A percentile compares a stretch with the other conserved stretches of the same genome.
These are phyloP conservation scores for Kluyveromyces sp. DNA, from an alignment of 1,139 yeast genomes.

Conservation along the genomic window DNA sequence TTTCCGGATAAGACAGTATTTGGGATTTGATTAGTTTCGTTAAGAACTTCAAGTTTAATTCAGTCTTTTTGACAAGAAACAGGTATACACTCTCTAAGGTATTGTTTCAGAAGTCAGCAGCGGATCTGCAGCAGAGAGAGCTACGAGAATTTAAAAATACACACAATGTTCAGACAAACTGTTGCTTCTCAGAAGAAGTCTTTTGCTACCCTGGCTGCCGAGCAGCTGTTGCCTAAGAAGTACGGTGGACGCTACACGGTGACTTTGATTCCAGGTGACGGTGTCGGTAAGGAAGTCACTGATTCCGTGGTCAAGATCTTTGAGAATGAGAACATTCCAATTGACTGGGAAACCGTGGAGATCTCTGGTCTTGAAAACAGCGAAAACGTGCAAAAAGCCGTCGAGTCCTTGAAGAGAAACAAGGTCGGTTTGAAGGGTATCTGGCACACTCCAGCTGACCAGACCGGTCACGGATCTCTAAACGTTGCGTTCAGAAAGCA, in stretches of 20 bases:
- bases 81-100: not conserved
- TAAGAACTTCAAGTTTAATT: not conserved
- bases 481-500: conserved; percentile 96
- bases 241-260: conserved; percentile 93
- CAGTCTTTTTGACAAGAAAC: not conserved
- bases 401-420: conserved; percentile 87
- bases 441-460: conserved; percentile 79
- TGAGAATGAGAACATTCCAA: conserved; percentile 73
- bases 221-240: conserved; percentile 72
- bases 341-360: conserved; percentile 89
- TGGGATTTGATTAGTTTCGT: not conserved
- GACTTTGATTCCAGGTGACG: conserved; percentile 90
- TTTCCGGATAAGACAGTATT: no score
- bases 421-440: conserved; percentile 96
- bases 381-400: conserved; percentile 77
- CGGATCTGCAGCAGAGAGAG: no score
- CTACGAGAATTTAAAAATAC: not conserved
- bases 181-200: conserved; percentile 6
- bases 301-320: conserved; percentile 89
- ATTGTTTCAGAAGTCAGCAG: not conserved
- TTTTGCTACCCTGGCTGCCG: conserved; percentile 39
- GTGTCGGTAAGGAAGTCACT: conserved; percentile 94
- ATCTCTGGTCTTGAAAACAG: conserved; percentile 68
- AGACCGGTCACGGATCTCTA: conserved; percentile 69
- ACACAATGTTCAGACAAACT: conserved; percentile 8